Conservation (phyloP, 805 yeast species). For the Cyberlindnera xishuangbannaensis region DNA sequence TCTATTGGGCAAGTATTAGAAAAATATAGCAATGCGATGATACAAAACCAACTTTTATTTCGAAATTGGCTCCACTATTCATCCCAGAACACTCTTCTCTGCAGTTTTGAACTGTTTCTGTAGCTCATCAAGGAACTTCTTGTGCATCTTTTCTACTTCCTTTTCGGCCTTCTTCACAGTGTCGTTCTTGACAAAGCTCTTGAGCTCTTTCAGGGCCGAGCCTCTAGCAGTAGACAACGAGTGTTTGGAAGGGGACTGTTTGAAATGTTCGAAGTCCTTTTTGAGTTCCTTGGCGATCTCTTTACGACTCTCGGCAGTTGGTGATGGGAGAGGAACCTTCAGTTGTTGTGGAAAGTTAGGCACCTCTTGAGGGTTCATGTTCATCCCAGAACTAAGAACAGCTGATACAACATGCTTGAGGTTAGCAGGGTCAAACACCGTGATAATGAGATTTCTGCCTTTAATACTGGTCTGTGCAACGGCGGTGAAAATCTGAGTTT, state of each 20-base stretch:
- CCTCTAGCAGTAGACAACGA: conserved; percentile 56
- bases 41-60: too few species aligned
- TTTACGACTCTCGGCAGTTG: conserved; percentile 58
- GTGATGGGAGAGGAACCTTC: conserved; percentile 68
- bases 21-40: too few species aligned
- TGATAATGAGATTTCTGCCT: conserved; percentile 66
- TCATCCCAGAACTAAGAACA: conserved; percentile 60
- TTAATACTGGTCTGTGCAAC: conserved; percentile 68
- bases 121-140: conserved; percentile 54
- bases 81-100: conserved; percentile 38
- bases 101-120: conserved; percentile 48
- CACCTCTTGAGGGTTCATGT: conserved; percentile 76
- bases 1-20: too few species aligned
- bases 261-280: conserved; percentile 56
- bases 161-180: conserved; percentile 46
- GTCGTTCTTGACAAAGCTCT: conserved; percentile 46
- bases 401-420: conserved; percentile 65
- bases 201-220: conserved; percentile 49
- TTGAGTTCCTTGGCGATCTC: conserved; percentile 57
- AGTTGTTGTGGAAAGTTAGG: conserved; percentile 67
- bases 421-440: conserved; percentile 80
- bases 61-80: too few species aligned
- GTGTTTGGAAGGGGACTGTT: conserved; percentile 39
- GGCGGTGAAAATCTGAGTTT: conserved; percentile 44
- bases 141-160: conserved; percentile 66